phyloP scores from a whole-genome alignment of 2,329 filamentous ascomycete species.

The Trichoderma sp. region DNA sequence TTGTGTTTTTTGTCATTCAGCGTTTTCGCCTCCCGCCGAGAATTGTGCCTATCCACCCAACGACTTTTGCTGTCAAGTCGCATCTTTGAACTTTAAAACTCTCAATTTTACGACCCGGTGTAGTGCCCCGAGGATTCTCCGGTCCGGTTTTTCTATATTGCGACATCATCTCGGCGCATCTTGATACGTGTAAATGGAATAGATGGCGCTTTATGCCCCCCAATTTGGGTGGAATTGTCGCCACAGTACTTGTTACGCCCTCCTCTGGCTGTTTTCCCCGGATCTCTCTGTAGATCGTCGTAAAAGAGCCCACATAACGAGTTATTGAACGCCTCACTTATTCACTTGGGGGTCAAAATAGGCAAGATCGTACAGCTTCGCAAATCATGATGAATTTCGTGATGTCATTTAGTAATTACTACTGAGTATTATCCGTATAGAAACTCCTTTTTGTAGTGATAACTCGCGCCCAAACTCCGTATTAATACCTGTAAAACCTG shows the following conservation, averaged over 20 bases:
- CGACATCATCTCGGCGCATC: background rate
- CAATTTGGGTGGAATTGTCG: background rate
- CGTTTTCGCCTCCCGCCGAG: background rate
- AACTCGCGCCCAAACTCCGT: background rate
- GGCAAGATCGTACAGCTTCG: background rate
- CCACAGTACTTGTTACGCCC: background rate
- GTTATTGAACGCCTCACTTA: background rate
- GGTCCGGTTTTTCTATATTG: background rate
- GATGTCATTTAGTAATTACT: conserved; percentile 8
- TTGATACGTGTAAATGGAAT: background rate
- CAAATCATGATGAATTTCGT: conserved; percentile 1
- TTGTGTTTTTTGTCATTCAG: no score
- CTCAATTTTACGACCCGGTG: background rate
- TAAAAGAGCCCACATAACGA: background rate
- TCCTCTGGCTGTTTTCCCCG: background rate
- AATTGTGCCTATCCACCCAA: background rate
- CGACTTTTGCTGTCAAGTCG: background rate
- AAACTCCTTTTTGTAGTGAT: background rate
- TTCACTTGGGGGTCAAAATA: background rate
- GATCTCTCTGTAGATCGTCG: background rate
- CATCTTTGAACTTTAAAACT: background rate
- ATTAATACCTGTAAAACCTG: background rate
- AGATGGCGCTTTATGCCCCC: background rate
- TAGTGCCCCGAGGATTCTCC: background rate
- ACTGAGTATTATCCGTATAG: background rate